These are phyloP conservation scores for Pistacia integerrima DNA, from an alignment of 345 rosid species.

Conservation along the genomic window DNA sequence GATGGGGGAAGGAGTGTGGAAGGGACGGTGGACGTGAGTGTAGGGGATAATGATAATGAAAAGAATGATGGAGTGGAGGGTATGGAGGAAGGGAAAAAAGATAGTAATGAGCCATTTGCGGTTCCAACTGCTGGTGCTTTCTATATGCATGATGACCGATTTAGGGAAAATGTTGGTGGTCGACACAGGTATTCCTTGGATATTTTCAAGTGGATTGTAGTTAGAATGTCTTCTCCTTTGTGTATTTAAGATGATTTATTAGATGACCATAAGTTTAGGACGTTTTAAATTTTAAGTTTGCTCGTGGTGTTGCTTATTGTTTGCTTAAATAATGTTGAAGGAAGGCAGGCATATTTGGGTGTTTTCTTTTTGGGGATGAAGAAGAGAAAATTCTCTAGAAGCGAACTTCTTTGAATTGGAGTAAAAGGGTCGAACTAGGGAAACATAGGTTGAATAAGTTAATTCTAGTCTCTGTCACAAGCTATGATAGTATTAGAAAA, in stretches of 20 bases:
- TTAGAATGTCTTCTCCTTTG: background rate
- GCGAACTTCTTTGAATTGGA: background rate
- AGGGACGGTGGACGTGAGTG: constrained; percentile 26
- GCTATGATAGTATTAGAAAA: background rate
- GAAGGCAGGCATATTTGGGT: background rate
- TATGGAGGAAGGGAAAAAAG: constrained; percentile 53
- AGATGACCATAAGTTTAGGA: background rate
- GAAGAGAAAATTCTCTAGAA: background rate
- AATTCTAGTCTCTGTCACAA: background rate
- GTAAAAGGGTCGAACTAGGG: background rate
- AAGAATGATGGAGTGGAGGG: constrained; percentile 33
- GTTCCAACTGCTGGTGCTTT: constrained; percentile 98
- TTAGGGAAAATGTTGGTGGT: constrained; percentile 61
- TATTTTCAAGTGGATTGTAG: background rate
- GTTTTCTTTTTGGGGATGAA: background rate
- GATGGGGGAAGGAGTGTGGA: constrained; percentile 31
- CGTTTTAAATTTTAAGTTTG: background rate
- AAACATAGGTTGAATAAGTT: background rate
- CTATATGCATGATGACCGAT: constrained; percentile 97
- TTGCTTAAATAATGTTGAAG: background rate
- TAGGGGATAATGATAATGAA: constrained; percentile 19
- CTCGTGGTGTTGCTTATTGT: background rate
- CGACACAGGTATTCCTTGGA: constrained; percentile 39
- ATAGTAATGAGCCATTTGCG: constrained; percentile 79
- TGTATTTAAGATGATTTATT: background rate